A percentile compares a stretch with the other conserved stretches of the same genome.
Conservation (phyloP, 345 rosid species). For the Turnera subulata region DNA sequence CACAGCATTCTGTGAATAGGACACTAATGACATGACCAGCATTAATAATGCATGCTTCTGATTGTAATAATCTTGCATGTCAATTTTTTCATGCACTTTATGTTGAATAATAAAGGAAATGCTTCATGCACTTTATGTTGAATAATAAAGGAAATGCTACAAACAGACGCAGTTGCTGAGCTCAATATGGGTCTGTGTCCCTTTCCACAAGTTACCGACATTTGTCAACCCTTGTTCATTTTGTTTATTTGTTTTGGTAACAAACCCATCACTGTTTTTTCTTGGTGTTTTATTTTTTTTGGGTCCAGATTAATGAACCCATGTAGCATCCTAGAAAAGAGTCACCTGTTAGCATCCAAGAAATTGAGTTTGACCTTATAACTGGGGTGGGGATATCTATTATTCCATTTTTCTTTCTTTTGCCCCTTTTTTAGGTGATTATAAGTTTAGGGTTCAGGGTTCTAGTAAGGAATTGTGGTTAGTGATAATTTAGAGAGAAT, state of each 20-base stretch:
- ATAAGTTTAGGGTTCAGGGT: too few relatives aligned
- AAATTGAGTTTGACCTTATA: constrained; percentile 24
- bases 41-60: constrained; percentile 1
- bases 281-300: too few relatives aligned
- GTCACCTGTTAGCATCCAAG: constrained; percentile 14
- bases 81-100: constrained; percentile 6
- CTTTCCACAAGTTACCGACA: constrained; percentile 21
- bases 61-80: constrained; percentile 4
- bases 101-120: not conserved
- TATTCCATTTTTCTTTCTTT: too few relatives aligned
- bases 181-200: constrained; percentile 21
- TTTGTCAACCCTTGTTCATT: constrained; percentile 34
- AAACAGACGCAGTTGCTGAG: constrained; percentile 39
- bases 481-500: too few relatives aligned
- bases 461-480: too few relatives aligned
- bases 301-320: too few relatives aligned
- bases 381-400: too few relatives aligned
- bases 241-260: constrained; percentile 4
- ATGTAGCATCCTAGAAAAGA: too few relatives aligned
- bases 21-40: constrained; percentile 15
- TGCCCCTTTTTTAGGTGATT: too few relatives aligned
- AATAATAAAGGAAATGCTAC: constrained; percentile 5
- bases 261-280: constrained; percentile 13
- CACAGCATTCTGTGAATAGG: constrained; percentile 15
- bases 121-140: constrained; percentile 1